Base-by-base conservation (phyloP, 257 asterid species). In the Orobanche coerulescens region DNA sequence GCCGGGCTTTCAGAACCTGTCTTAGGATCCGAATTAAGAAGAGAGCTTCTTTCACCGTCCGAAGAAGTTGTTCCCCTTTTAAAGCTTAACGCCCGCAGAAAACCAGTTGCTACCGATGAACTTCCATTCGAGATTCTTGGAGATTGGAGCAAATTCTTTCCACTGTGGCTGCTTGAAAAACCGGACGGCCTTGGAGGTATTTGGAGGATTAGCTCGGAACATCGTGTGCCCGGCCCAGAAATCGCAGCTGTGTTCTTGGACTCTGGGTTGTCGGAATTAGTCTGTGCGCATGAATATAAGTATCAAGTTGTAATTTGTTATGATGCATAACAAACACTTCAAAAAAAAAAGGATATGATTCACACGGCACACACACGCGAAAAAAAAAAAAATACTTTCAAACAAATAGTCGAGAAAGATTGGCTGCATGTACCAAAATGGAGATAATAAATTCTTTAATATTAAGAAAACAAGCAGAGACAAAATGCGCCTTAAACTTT, bases 11-110 rank as follows among this genome's bases (percentile, higher is more conserved):
- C 84, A 26, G 76, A 76, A 71, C 71, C 68, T 19, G 72, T 72
- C 64, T 76, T 83, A 16, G 80, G 48, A 65, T 85, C 90, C 25
- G 82, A 54, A 69, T 30, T 62, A 16, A 87, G 88, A 55, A 87
- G 89, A 53, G 84, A 75, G 82, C 88, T 82, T 71, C 83, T 81
- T 81, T 78, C 94, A 8, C 88, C 78, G 12, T 78, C 90, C 31
- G 71, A 70, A 26, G 64, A 25, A 56, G 31, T 25, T 7, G 50
- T 59, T 66, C 54, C 72, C 68, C 72, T 86, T 55, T 86, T 88
- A 74, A 86, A 80, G 93, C 93, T 92, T 64, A 85, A 52, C 18
- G 86, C 91, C 33, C 82, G 79, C 46, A 86, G 68, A 57, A 82
- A 71, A n/a, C 87, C 84, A 36, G 78, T 77, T 5, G 81, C n/a